Conservation (phyloP, 2,329 filamentous ascomycete species). For the Tolypocladium amazonense region DNA sequence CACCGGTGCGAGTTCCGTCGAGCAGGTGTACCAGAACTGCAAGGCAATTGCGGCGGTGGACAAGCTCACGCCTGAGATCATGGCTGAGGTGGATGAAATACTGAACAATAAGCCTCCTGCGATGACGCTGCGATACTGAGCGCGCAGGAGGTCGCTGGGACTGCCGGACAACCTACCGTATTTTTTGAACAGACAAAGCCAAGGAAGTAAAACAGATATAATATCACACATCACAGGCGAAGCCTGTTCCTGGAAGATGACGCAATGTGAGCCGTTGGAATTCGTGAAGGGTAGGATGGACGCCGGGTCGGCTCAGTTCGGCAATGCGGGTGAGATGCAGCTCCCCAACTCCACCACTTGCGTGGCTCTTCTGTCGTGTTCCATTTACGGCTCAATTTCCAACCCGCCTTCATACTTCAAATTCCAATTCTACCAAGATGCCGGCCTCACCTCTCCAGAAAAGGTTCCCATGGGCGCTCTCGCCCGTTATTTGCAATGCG, state of each 20-base stretch:
- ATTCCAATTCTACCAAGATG: not conserved
- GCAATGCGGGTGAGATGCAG: not conserved
- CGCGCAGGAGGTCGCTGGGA: too few species aligned
- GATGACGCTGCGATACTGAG: conserved; percentile 22
- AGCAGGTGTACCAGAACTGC: conserved; percentile 51
- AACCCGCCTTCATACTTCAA: not conserved
- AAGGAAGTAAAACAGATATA: not conserved
- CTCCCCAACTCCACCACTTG: not conserved
- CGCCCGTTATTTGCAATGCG: conserved; percentile 22
- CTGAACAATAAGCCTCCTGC: conserved; percentile 46
- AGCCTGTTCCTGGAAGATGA: not conserved
- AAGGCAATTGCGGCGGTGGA: conserved; percentile 40
- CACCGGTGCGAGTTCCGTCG: conserved; percentile 44
- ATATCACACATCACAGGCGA: not conserved
- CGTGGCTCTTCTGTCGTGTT: not conserved
- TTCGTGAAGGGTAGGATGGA: not conserved
- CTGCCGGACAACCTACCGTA: not conserved
- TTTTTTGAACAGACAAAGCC: not conserved
- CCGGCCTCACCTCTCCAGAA: conserved; percentile 10
- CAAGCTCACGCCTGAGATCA: conserved; percentile 46
- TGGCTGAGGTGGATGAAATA: conserved; percentile 49
- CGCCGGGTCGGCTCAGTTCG: not conserved
- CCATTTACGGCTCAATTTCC: not conserved
- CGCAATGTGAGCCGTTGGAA: not conserved
- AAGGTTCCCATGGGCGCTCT: conserved; percentile 18